These are phyloP conservation scores for Pilasporangium apinafurcum DNA, from an alignment of 352 stramenopile species.

Conservation along the genomic window DNA sequence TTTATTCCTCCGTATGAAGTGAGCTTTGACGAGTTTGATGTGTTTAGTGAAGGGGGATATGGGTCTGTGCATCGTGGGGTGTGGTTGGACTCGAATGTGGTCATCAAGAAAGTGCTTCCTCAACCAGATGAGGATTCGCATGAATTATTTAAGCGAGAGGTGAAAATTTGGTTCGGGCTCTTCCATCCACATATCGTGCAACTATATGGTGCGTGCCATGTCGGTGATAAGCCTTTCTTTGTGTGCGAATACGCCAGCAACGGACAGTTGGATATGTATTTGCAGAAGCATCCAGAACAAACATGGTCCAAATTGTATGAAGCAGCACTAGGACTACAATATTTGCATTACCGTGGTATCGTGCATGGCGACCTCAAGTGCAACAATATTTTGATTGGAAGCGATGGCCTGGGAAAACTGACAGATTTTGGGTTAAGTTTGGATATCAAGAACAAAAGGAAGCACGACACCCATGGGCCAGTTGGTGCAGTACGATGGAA, in stretches of 20 bases:
- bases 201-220: conserved; percentile 16
- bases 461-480: background rate
- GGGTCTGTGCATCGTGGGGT: background rate
- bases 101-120: too few species aligned
- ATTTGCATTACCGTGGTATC: conserved; percentile 7
- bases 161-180: conserved; percentile 8
- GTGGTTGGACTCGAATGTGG: background rate
- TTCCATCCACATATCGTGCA: conserved; percentile 12
- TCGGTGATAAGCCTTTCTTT: conserved; percentile 3
- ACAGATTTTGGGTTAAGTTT: conserved; percentile 17
- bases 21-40: background rate
- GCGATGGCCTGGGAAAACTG: conserved; percentile 10
- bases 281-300: too few species aligned
- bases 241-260: conserved; percentile 6
- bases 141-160: conserved; percentile 7
- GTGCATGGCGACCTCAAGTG: conserved; percentile 4
- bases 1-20: conserved; percentile 1
- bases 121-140: too few species aligned
- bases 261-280: background rate
- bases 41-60: background rate
- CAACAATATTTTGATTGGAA: conserved; percentile 29
- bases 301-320: conserved; percentile 2
- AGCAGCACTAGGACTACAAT: conserved; percentile 23
- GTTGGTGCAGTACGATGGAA: conserved; percentile 7
- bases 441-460: conserved; percentile 1